phyloP scores from a whole-genome alignment of 768 basidiomycete genomes.

The Multifurca ochricompacta region DNA sequence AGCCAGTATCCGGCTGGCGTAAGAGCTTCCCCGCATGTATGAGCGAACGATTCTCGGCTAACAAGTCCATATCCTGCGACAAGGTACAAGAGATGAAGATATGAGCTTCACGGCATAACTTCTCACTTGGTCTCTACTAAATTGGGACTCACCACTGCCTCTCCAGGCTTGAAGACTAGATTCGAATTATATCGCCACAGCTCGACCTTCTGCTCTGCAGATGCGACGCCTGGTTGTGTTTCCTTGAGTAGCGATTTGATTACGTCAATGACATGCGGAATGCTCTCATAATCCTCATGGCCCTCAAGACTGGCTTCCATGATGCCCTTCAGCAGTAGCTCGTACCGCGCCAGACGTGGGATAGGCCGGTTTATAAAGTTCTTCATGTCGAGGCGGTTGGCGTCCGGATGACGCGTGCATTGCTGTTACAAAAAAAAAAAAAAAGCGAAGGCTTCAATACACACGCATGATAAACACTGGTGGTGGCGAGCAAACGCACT shows the following conservation, averaged over 20 bases:
- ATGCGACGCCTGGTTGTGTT: constrained; percentile 77
- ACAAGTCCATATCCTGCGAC: constrained; percentile 75
- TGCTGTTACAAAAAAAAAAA: constrained; percentile 28
- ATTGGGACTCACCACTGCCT: constrained; percentile 44
- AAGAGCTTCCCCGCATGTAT: constrained; percentile 78
- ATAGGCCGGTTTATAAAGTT: constrained; percentile 90
- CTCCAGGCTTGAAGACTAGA: constrained; percentile 72
- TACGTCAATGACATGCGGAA: constrained; percentile 80
- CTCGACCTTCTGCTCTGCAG: constrained; percentile 83
- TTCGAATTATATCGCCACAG: constrained; percentile 81
- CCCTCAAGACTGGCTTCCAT: constrained; percentile 63
- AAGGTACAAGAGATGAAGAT: not conserved
- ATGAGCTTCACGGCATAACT: not conserved
- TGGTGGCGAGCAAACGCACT: constrained; percentile 34
- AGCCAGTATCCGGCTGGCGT: constrained; percentile 81
- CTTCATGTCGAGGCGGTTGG: constrained; percentile 84
- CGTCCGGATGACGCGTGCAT: constrained; percentile 59
- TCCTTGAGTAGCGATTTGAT: constrained; percentile 83
- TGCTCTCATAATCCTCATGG: constrained; percentile 75
- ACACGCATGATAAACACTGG: not conserved
- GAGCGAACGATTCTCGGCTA: constrained; percentile 74
- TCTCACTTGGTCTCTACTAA: not conserved
- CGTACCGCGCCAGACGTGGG: constrained; percentile 82
- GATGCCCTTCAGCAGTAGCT: constrained; percentile 74
- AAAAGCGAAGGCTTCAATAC: not conserved